Base-by-base conservation (phyloP, 495 filamentous ascomycete species). In the Saxophila tyrrhenica region DNA sequence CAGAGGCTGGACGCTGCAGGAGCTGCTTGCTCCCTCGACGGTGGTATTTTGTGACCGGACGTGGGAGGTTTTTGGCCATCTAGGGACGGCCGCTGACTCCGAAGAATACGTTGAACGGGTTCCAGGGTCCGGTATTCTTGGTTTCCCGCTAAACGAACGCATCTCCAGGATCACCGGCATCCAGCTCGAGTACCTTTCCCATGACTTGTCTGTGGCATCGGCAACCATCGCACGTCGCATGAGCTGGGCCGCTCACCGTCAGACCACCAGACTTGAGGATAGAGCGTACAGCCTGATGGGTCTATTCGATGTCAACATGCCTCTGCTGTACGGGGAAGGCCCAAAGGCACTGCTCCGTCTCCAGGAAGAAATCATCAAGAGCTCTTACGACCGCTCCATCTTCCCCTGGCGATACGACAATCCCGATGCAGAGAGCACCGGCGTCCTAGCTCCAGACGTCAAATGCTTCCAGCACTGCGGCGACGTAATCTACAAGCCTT, bases 231-330 rank as follows among this genome's bases (percentile, higher is more conserved):
- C 60, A 5, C 32, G 59, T 48, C 47, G 43, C 16, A 54, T 64
- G 52, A 57, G 56, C 24, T 63, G 58, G 61, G 58, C 58, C 3
- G 50, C 58, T 7, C 1, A 35, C 1, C 29, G 61, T 1, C 15
- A 51, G 35, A 58, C 61, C 13, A 54, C 58, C 13, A 39, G 50
- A 11, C 15, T 42, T n/a, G 61, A 63, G 35, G 61, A 63, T 42
- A 42, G 43, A 17, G 61, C 61, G 20, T 63, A 63, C 25, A 45
- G 57, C 45, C 54, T 61, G 1, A 35, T 63, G 23, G 61, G 61
- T 17, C 29, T 63, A 7, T 53, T 60, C 22, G 58, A 51, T 23
- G 47, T 63, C 5, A 63, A 63, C 41, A 60, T 63, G 61, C 58
- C 61, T 0, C 25, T 63, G n/a, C 45, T 63, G 1, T 61, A 63